Evolutionary conservation across 495 filamentous ascomycete genomes (phyloP).

Genomic region (Aspergillus carlsbadensis): DNA sequence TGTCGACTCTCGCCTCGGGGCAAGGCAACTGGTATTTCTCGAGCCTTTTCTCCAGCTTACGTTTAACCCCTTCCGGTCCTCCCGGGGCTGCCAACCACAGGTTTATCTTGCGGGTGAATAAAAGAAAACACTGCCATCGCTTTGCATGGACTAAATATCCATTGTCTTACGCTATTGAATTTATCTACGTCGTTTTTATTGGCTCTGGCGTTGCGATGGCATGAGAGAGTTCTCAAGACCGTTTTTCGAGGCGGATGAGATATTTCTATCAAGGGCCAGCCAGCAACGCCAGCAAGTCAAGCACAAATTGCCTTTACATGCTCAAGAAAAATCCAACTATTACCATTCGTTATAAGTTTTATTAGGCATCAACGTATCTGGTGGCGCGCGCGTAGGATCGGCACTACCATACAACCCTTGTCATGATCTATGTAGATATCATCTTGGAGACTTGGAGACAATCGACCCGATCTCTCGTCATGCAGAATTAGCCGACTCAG

Average conservation of each 20-base stretch:
- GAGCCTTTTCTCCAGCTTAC: conserved; percentile 16
- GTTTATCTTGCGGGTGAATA: conserved; percentile 14
- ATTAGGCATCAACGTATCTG: conserved; percentile 13
- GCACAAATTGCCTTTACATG: conserved; percentile 9
- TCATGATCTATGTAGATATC: conserved; percentile 1
- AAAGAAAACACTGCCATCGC: conserved; percentile 13
- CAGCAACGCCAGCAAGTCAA: conserved; percentile 19
- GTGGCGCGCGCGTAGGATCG: conserved; percentile 5
- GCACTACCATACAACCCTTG: neutral
- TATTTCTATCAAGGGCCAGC: conserved; percentile 8
- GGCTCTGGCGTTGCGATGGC: conserved; percentile 15
- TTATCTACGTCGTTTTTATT: conserved; percentile 5
- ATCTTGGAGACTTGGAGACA: no score
- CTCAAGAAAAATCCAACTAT: conserved; percentile 16
- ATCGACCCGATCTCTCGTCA: conserved; percentile 8
- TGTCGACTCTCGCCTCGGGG: conserved; percentile 8
- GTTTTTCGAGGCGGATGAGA: neutral
- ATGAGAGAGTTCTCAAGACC: conserved; percentile 8
- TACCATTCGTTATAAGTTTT: conserved; percentile 12
- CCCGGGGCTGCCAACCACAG: conserved; percentile 13
- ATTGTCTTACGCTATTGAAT: conserved; percentile 1
- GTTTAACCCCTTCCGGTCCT: conserved; percentile 8
- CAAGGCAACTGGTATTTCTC: conserved; percentile 12
- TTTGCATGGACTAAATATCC: conserved; percentile 14
- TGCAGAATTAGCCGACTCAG: conserved; percentile 10